phyloP scores from a whole-genome alignment of 2,329 filamentous ascomycete species.

The Pseudogymnoascus sp. region DNA sequence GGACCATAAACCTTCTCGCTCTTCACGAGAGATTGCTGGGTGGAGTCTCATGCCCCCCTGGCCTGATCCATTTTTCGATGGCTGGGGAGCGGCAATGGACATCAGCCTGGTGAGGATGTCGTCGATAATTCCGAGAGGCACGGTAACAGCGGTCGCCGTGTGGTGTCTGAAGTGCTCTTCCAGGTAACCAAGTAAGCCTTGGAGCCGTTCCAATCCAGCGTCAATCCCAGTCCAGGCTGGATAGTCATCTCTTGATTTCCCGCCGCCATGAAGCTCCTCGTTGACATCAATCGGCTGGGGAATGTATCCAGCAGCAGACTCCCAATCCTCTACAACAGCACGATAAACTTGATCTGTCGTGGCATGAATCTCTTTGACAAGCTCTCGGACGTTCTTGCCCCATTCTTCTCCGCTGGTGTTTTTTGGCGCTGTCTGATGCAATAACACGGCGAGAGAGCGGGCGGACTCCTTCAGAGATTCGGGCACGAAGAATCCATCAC shows the following conservation, averaged over 20 bases:
- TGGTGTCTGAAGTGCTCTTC: conserved; percentile 52
- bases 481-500: conserved; percentile 40
- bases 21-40: conserved; percentile 65
- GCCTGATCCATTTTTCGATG: conserved; percentile 14
- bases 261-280: conserved; percentile 39
- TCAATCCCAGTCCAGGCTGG: conserved; percentile 66
- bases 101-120: conserved; percentile 64
- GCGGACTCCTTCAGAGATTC: conserved; percentile 47
- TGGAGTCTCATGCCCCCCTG: conserved; percentile 44
- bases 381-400: conserved; percentile 53
- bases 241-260: conserved; percentile 41
- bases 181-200: conserved; percentile 57
- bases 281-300: conserved; percentile 37
- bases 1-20: conserved; percentile 70
- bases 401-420: conserved; percentile 70
- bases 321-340: conserved; percentile 72
- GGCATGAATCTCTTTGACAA: conserved; percentile 57
- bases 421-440: conserved; percentile 76
- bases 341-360: conserved; percentile 72
- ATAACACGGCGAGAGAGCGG: conserved; percentile 56
- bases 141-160: conserved; percentile 55
- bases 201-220: conserved; percentile 61
- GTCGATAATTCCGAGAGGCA: conserved; percentile 59
- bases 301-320: conserved; percentile 49
- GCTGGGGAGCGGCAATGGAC: conserved; percentile 48